Evolutionary conservation across 202 grass and related monocot species (phyloP).

Genomic region (Saccharum hybrid): DNA sequence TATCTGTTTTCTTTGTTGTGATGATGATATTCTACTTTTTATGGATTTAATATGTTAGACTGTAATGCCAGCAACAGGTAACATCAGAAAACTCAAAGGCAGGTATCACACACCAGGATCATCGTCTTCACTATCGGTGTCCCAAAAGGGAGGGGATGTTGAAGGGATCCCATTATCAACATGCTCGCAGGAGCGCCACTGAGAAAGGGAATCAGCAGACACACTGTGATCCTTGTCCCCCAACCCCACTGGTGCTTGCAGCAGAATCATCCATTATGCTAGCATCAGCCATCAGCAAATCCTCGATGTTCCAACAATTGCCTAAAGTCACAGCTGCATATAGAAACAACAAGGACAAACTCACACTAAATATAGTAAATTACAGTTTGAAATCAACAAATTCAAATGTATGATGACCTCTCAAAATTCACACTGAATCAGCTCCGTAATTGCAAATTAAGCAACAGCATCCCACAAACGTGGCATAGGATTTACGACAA

Average conservation of each 20-base stretch:
- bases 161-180: slow-evolving; percentile 73
- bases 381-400: slow-evolving; percentile 27
- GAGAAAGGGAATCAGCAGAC: slow-evolving; percentile 54
- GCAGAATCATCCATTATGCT: slow-evolving; percentile 55
- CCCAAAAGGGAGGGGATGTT: slow-evolving; percentile 78
- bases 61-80: slow-evolving; percentile 14
- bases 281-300: slow-evolving; percentile 50
- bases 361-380: slow-evolving; percentile 1
- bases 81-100: background rate
- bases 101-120: slow-evolving; percentile 51
- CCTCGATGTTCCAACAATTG: background rate
- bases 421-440: background rate
- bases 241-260: slow-evolving; percentile 40
- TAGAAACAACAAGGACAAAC: slow-evolving; percentile 32
- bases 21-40: background rate
- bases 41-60: background rate
- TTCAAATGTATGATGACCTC: slow-evolving; percentile 28
- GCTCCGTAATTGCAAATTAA: background rate
- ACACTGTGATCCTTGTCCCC: slow-evolving; percentile 37
- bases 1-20: background rate
- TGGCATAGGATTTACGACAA: background rate
- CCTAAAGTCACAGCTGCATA: slow-evolving; percentile 34
- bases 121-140: slow-evolving; percentile 67
- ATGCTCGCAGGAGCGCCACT: slow-evolving; percentile 63
- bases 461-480: background rate